Conservation (phyloP, 805 yeast genomes). For the Spathaspora hagerdaliae region DNA sequence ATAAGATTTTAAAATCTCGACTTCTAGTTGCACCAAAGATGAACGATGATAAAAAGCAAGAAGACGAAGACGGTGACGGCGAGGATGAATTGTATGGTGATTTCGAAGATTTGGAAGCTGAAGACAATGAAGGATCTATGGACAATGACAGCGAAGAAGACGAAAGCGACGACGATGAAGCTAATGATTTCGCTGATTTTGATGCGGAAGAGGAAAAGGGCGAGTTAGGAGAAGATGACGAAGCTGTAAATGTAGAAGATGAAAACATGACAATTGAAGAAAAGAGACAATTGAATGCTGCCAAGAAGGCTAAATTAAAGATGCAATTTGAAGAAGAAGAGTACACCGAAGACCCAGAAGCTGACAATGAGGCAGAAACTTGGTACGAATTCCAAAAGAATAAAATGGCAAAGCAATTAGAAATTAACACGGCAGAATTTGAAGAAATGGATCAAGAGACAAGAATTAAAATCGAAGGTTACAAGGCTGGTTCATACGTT, state of each 20-base stretch:
- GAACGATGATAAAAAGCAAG: conserved; percentile 23
- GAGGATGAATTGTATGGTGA: conserved; percentile 47
- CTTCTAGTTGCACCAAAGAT: conserved; percentile 53
- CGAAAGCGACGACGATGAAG: conserved; percentile 24
- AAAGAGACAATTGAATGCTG: conserved; percentile 76
- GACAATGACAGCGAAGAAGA: conserved; percentile 21
- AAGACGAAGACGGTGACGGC: conserved; percentile 23
- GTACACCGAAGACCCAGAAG: conserved; percentile 65
- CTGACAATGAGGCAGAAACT: conserved; percentile 72
- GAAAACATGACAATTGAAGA: conserved; percentile 58
- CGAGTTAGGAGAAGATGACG: conserved; percentile 40
- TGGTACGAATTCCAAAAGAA: conserved; percentile 98
- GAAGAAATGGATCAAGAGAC: conserved; percentile 72
- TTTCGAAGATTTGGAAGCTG: conserved; percentile 49
- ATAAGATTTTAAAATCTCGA: conserved; percentile 40
- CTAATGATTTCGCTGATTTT: conserved; percentile 50
- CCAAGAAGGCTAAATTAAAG: conserved; percentile 82
- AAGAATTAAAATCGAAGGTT: conserved; percentile 84
- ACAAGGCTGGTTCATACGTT: conserved; percentile 89
- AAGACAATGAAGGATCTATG: conserved; percentile 13
- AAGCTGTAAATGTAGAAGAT: conserved; percentile 39
- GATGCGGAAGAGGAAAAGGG: conserved; percentile 46
- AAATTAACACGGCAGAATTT: conserved; percentile 80
- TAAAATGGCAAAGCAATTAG: conserved; percentile 92
- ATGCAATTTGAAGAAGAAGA: conserved; percentile 88